Evolutionary conservation across 257 asterid genomes (phyloP), one percentile per base, ranked within the genome.

Genomic region (Plectranthus barbatus): DNA sequence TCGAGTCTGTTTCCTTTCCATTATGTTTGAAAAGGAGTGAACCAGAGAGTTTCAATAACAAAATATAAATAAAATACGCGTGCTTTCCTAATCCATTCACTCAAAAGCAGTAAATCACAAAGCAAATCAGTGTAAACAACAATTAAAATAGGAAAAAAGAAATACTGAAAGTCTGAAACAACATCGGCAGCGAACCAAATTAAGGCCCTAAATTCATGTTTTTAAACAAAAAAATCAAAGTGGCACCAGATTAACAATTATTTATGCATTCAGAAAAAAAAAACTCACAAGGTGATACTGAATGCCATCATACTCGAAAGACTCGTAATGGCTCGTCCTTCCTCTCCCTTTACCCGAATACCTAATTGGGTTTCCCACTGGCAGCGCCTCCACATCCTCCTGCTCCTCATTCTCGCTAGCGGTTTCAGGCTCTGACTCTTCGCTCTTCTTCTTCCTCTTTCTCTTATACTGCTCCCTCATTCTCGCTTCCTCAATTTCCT

Each of bases 261-360:
- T 19, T 15, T 31, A 31, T 31, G 36, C 21, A 58, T 5, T n/a
- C 66, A 24, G 49, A 70, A 48, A 17, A 59, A 57, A 13, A 4
- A 66, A 5, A 70, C 86, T 84, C 71, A 91, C 98, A 8, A 91
- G 89, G 14, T 88, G 80, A 66, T 83, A 91, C 19, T 83, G 91
- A 44, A 64, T 31, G 7, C 95, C 93, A 37, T 91, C 97, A 60
- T 80, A 86, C 66, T 91, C 97, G 41, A 88, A 91, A 0, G 85
- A 72, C 6, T 47, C 62, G 17, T 55, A 91, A 41, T 80, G 86
- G 9, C 40, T 77, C 74, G 64, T 76, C 68, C 58, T 79, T 54
- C 86, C 77, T 34, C 76, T 72, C 12, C 95, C 98, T 59, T 83
- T 84, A 9, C 92, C 95, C 0, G 90, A 78, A 80, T 72, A 77